A percentile compares a stretch with the other conserved stretches of the same genome.
These are phyloP conservation scores for Mycosarcoma mackinlayi DNA, from an alignment of 1,284 basidiomycete genomes.

Conservation along the genomic window DNA sequence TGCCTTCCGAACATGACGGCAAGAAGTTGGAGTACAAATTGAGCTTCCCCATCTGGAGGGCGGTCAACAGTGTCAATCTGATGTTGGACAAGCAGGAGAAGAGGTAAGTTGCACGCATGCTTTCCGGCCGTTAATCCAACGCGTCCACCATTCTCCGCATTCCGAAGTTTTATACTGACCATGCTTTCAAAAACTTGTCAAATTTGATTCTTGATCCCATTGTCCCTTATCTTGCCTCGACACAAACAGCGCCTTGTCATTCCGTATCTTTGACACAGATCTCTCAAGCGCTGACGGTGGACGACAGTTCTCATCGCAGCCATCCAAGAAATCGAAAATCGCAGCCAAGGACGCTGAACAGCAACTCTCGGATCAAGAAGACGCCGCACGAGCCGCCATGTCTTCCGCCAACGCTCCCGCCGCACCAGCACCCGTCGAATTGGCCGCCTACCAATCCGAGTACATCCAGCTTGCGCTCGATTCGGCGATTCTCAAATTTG, in stretches of 20 bases:
- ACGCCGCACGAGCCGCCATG: constrained; percentile 40
- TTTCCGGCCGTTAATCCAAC: constrained; percentile 2
- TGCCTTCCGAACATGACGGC: constrained; percentile 52
- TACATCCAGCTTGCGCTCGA: constrained; percentile 64
- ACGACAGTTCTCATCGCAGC: constrained; percentile 56
- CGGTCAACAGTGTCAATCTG: constrained; percentile 62
- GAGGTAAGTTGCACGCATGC: constrained; percentile 44
- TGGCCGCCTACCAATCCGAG: constrained; percentile 59
- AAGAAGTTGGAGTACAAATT: constrained; percentile 51
- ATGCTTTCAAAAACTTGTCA: constrained; percentile 4
- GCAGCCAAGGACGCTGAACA: constrained; percentile 24
- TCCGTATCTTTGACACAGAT: constrained; percentile 63
- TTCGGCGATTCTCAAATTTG: constrained; percentile 61
- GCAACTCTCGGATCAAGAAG: constrained; percentile 35
- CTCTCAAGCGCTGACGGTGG: constrained; percentile 58
- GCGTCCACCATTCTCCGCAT: constrained; percentile 1
- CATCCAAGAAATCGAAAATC: constrained; percentile 30
- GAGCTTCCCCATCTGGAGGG: constrained; percentile 64
- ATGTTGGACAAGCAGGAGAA: constrained; percentile 69
- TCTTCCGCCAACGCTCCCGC: constrained; percentile 8
- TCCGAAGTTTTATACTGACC: constrained; percentile 30
- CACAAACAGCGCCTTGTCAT: constrained; percentile 54
- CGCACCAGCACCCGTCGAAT: constrained; percentile 25
- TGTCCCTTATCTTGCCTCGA: neutral
- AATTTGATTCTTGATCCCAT: constrained; percentile 1